Evolutionary conservation across 257 asterid species (phyloP).

Genomic region (Rhazya stricta): DNA sequence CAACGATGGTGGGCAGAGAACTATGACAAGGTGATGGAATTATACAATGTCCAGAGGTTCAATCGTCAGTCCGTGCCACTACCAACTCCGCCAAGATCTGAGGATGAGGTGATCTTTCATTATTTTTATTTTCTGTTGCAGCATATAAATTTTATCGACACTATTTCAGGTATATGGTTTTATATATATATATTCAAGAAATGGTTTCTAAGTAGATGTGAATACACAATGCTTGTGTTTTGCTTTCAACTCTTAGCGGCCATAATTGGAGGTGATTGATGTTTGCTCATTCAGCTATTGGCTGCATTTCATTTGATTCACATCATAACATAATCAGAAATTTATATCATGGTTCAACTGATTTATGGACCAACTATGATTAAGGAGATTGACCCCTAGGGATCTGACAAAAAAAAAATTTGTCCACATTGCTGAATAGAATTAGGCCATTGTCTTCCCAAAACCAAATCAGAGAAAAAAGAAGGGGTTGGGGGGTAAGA

Average conservation of each 20-base stretch:
- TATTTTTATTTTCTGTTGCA: neutral
- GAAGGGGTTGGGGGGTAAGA: neutral
- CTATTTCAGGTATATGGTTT: neutral
- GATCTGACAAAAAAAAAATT: neutral
- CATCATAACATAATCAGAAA: neutral
- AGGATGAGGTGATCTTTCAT: slow-evolving; percentile 54
- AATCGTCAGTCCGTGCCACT: slow-evolving; percentile 53
- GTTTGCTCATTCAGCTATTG: neutral
- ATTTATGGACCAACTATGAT: neutral
- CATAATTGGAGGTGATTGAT: neutral
- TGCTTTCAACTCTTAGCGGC: neutral
- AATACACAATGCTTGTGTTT: neutral
- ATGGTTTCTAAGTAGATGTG: neutral
- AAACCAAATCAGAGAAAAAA: neutral
- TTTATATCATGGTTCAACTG: neutral
- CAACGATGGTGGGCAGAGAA: slow-evolving; percentile 95
- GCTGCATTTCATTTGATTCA: neutral
- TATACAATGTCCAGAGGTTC: slow-evolving; percentile 77
- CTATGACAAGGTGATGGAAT: slow-evolving; percentile 75
- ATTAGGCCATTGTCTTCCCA: neutral
- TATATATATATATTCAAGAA: neutral
- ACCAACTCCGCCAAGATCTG: slow-evolving; percentile 60
- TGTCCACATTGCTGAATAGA: neutral
- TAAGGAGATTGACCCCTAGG: neutral
- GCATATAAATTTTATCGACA: neutral